phyloP scores from a whole-genome alignment of 2,329 filamentous ascomycete genomes.

The Cladosporium sp. region DNA sequence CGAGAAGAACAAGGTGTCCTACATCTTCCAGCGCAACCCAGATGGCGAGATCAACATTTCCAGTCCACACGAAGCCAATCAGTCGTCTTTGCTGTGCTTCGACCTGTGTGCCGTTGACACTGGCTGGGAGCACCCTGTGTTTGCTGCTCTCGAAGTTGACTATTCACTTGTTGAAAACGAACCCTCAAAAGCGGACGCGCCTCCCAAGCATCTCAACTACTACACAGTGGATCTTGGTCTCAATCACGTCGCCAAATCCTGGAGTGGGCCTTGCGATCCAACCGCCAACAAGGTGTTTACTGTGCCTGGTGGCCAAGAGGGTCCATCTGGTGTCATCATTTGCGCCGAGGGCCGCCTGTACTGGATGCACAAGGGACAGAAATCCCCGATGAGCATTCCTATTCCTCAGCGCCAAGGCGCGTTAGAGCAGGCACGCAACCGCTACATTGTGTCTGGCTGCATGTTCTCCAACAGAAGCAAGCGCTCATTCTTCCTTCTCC shows the following conservation, averaged over 20 bases:
- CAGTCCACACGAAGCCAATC: slow-evolving; percentile 93
- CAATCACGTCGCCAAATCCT: slow-evolving; percentile 95
- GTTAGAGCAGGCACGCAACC: slow-evolving; percentile 89
- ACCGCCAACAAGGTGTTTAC: slow-evolving; percentile 89
- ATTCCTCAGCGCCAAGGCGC: slow-evolving; percentile 83
- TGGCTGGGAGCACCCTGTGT: slow-evolving; percentile 95
- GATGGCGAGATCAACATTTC: slow-evolving; percentile 96
- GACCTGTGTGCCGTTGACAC: slow-evolving; percentile 86
- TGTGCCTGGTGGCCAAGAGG: slow-evolving; percentile 88
- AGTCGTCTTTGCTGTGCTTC: slow-evolving; percentile 84
- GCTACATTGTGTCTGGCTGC: slow-evolving; percentile 82
- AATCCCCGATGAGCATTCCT: slow-evolving; percentile 75
- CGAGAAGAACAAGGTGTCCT: slow-evolving; percentile 99
- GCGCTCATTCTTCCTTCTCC: slow-evolving; percentile 85
- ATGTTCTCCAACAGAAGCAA: slow-evolving; percentile 90
- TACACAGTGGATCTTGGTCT: slow-evolving; percentile 96
- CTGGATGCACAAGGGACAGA: slow-evolving; percentile 91
- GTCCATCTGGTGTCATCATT: slow-evolving; percentile 90
- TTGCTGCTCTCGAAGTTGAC: slow-evolving; percentile 90
- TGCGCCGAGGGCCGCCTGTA: slow-evolving; percentile 94
- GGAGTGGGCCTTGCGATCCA: slow-evolving; percentile 90
- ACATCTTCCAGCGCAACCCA: slow-evolving; percentile 92
- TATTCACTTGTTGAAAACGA: slow-evolving; percentile 91
- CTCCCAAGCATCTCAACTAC: slow-evolving; percentile 84
- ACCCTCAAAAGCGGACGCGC: slow-evolving; percentile 70